phyloP scores from a whole-genome alignment of 2,329 filamentous ascomycete species.

The Pezicula carpinea region DNA sequence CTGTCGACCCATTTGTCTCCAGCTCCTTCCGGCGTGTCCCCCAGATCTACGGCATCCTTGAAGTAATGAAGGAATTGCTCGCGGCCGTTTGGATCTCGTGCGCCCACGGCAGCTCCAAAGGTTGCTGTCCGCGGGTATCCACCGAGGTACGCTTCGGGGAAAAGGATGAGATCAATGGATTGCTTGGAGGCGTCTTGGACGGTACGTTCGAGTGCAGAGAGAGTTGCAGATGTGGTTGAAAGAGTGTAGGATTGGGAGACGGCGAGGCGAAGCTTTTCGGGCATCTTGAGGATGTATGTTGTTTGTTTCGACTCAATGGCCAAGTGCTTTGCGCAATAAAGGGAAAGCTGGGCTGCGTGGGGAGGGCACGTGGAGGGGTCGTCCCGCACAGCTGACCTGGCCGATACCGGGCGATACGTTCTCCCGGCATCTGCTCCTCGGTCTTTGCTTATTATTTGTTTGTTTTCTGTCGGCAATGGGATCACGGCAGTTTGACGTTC shows the following conservation, averaged over 20 bases:
- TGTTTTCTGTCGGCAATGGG: no score
- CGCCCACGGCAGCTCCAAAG: slow-evolving; percentile 73
- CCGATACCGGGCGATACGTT: no score
- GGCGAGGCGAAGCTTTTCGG: slow-evolving; percentile 27
- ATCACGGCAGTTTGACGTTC: no score
- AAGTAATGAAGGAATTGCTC: slow-evolving; percentile 84
- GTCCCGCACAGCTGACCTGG: no score
- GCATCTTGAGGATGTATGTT: slow-evolving; percentile 9
- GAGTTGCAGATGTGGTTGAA: slow-evolving; percentile 48
- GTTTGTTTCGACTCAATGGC: no score
- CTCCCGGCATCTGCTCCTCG: no score
- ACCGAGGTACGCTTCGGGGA: slow-evolving; percentile 88
- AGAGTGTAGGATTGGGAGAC: slow-evolving; percentile 48
- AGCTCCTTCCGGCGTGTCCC: slow-evolving; percentile 68
- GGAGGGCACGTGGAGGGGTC: no score
- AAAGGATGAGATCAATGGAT: slow-evolving; percentile 66
- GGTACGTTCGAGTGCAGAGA: slow-evolving; percentile 59
- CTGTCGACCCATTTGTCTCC: slow-evolving; percentile 67
- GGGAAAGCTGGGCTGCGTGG: no score
- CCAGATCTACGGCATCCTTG: slow-evolving; percentile 72
- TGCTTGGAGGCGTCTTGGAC: slow-evolving; percentile 56
- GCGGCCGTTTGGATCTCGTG: slow-evolving; percentile 62
- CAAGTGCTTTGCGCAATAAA: no score
- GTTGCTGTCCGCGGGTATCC: slow-evolving; percentile 80
- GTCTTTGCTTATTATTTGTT: no score